These are phyloP conservation scores for Lumnitzera racemosa DNA, from an alignment of 345 rosid genomes.

Conservation along the genomic window DNA sequence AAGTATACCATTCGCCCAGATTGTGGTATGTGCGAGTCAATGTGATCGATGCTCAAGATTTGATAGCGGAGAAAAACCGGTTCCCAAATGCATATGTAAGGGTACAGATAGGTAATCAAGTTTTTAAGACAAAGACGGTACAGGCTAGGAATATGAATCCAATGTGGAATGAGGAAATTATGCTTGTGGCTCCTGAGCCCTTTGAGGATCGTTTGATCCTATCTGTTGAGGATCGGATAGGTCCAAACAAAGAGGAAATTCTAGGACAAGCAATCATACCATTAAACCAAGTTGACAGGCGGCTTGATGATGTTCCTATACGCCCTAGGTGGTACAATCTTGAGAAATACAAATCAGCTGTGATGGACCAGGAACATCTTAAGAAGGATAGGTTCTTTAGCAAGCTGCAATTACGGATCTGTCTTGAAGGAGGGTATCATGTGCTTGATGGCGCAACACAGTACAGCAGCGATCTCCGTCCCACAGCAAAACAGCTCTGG, in stretches of 20 bases:
- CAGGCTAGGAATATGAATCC: slow-evolving; percentile 53
- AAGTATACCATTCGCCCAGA: slow-evolving; percentile 88
- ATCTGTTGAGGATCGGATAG: slow-evolving; percentile 63
- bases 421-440: slow-evolving; percentile 95
- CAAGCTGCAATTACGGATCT: slow-evolving; percentile 49
- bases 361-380: slow-evolving; percentile 31
- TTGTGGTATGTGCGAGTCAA: slow-evolving; percentile 83
- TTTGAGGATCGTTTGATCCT: slow-evolving; percentile 64
- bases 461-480: slow-evolving; percentile 90
- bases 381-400: slow-evolving; percentile 62
- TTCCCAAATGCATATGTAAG: slow-evolving; percentile 65
- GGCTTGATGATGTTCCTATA: slow-evolving; percentile 45
- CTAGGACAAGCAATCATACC: slow-evolving; percentile 49
- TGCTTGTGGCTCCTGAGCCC: slow-evolving; percentile 88
- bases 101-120: slow-evolving; percentile 60
- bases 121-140: slow-evolving; percentile 50
- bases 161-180: slow-evolving; percentile 81
- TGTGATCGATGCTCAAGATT: slow-evolving; percentile 85
- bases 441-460: slow-evolving; percentile 91
- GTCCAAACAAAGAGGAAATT: slow-evolving; percentile 60
- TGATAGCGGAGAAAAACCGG: slow-evolving; percentile 49
- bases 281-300: slow-evolving; percentile 35
- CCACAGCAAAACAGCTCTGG: slow-evolving; percentile 81
- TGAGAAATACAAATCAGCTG: slow-evolving; percentile 40
- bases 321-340: slow-evolving; percentile 55